These are phyloP conservation scores for Trichoderma citrinoviride DNA, from an alignment of 2,329 filamentous ascomycete species.

Conservation along the genomic window DNA sequence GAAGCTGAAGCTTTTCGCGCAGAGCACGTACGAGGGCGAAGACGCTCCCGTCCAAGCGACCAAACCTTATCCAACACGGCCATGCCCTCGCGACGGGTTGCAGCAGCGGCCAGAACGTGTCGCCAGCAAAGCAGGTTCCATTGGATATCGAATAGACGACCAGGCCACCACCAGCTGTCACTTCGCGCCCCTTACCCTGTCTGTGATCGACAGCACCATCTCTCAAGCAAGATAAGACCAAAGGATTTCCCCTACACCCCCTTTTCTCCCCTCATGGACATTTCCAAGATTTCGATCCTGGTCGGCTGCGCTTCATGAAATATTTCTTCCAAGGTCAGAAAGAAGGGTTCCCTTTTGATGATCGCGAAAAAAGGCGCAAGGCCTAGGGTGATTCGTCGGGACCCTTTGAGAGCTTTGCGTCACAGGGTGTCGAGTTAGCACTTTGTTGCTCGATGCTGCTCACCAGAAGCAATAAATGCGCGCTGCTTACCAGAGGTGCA, in stretches of 20 bases:
- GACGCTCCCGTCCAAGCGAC: neutral
- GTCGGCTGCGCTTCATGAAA: neutral
- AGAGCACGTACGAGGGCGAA: neutral
- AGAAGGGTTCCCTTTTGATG: neutral
- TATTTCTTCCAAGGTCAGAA: neutral
- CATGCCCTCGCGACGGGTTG: neutral
- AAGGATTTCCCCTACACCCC: conserved; percentile 1
- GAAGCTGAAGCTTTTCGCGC: neutral
- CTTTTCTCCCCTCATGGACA: neutral
- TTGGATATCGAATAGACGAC: neutral
- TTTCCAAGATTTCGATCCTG: neutral
- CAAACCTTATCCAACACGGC: neutral
- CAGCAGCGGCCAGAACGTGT: neutral
- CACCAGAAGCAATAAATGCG: too few species aligned
- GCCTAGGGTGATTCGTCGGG: neutral
- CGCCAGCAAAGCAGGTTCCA: neutral
- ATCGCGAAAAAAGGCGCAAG: neutral
- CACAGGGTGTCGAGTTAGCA: neutral
- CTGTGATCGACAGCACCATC: conserved; percentile 16
- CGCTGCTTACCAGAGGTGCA: neutral
- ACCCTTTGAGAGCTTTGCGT: neutral
- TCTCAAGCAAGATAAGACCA: neutral
- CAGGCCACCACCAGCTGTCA: neutral
- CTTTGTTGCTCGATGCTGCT: neutral
- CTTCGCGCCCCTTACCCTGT: neutral